Percentiles rank a stretch among this genome's conserved stretches.
Evolutionary conservation across 257 asterid genomes (phyloP).

Genomic region (Parsonsia alboflavescens): DNA sequence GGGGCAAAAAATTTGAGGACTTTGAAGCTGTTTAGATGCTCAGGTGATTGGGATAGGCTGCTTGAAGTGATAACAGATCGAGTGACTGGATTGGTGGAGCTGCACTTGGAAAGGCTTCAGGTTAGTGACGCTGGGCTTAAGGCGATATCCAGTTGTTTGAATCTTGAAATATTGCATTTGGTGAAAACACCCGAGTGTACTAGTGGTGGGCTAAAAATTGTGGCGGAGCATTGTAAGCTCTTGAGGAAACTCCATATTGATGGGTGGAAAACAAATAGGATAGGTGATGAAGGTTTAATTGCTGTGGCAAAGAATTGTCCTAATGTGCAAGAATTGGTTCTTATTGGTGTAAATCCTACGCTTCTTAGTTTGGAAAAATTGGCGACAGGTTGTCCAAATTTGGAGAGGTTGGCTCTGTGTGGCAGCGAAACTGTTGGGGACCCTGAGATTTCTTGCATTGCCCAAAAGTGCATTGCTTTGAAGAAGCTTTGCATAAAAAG

Average conservation of each 20-base stretch:
- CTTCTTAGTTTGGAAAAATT: slow-evolving; percentile 49
- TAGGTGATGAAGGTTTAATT: slow-evolving; percentile 70
- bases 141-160: slow-evolving; percentile 48
- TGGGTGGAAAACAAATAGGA: slow-evolving; percentile 87
- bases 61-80: slow-evolving; percentile 47
- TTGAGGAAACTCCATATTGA: slow-evolving; percentile 73
- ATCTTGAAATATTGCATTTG: slow-evolving; percentile 70
- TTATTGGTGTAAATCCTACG: slow-evolving; percentile 81
- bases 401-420: slow-evolving; percentile 84
- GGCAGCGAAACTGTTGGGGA: slow-evolving; percentile 90
- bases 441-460: slow-evolving; percentile 70
- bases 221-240: slow-evolving; percentile 66
- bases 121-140: slow-evolving; percentile 62
- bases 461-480: slow-evolving; percentile 63
- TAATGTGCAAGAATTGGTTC: slow-evolving; percentile 70
- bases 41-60: slow-evolving; percentile 86
- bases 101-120: slow-evolving; percentile 78
- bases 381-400: slow-evolving; percentile 54
- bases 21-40: slow-evolving; percentile 72
- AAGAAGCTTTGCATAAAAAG: slow-evolving; percentile 86
- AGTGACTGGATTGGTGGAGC: slow-evolving; percentile 44
- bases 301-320: slow-evolving; percentile 67
- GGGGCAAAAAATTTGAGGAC: slow-evolving; percentile 60
- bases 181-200: slow-evolving; percentile 86
- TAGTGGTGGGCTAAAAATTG: slow-evolving; percentile 47